Evolutionary conservation across 108 stramenopile genomes (phyloP), one percentile per base, ranked within the genome.

Genomic region (Skeletonema grethae): DNA sequence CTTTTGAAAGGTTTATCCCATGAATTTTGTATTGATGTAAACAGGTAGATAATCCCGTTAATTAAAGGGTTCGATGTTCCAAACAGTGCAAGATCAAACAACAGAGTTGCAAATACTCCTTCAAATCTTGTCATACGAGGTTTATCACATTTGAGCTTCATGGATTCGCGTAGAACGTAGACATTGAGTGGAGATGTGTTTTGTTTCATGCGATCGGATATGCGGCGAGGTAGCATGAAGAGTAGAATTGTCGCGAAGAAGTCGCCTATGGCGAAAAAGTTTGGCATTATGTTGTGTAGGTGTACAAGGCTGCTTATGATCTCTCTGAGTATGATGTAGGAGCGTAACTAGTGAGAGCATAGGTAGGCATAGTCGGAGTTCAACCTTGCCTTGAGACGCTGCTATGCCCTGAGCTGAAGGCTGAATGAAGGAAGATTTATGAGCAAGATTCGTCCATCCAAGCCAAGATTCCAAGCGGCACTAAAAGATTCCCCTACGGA

Each of bases 21-120:
- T 28, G 77, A 73, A 57, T 82, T 82, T 78, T 82, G 82, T 39
- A 82, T 67, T 4, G 57, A 25, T 7, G 82, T 82, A 39, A 82
- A 82, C 28, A 78, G 22, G 7, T 29, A 36, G 58, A 82, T 82
- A 12, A 82, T 46, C 4, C 66, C 66, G 57, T 82, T 82, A 25
- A 82, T 82, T 0, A 82, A 10, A 1, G 65, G 39, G 28, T 82
- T 82, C 12, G 31, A 43, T 13, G 82, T 82, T 9, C 82, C 82
- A 57, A 82, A 82, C 7, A 82, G n/a, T 8, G 82, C 82, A 35
- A 82, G 64, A 62, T 82, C 82, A 76, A 82, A 82, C 15, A 82
- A 38, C 2, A 82, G 38, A 9, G 82, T 82, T 30, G 82, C 82
- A 53, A 82, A 82, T 9, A 82, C 82, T 35, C 76, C 82, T 65